phyloP scores from a whole-genome alignment of 352 stramenopile species.

The Phytophthora uliginosa region DNA sequence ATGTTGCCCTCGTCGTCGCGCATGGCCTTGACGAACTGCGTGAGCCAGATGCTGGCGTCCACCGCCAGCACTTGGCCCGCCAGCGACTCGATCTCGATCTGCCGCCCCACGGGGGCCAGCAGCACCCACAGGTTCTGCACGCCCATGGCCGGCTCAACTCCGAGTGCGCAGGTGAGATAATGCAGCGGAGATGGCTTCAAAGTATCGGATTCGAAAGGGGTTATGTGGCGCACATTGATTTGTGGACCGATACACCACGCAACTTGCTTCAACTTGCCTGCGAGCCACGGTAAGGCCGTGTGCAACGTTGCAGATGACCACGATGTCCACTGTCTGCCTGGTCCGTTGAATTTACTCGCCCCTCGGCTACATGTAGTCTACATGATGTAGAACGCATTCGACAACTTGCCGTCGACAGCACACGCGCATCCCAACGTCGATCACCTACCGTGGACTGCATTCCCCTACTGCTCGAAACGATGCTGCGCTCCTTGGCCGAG shows the following conservation, averaged over 20 bases:
- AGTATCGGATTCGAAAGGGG: not conserved
- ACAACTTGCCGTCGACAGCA: slow-evolving; percentile 12
- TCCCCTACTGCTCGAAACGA: slow-evolving; percentile 9
- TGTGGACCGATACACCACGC: not conserved
- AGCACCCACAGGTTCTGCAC: slow-evolving; percentile 99
- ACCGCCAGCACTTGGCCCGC: slow-evolving; percentile 96
- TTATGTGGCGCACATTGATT: not conserved
- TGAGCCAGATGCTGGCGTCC: slow-evolving; percentile 99
- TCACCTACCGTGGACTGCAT: not conserved
- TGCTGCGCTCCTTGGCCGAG: slow-evolving; percentile 43
- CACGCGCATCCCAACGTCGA: slow-evolving; percentile 2
- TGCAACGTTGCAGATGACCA: slow-evolving; percentile 25
- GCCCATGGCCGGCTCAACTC: slow-evolving; percentile 86
- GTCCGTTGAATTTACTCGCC: not conserved
- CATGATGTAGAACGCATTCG: slow-evolving; percentile 19
- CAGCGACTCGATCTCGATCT: slow-evolving; percentile 99
- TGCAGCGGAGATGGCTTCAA: not conserved
- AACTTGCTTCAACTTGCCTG: not conserved
- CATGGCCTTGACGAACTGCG: slow-evolving; percentile 99
- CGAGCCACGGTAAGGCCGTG: slow-evolving; percentile 4
- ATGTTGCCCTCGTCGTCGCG: slow-evolving; percentile 96
- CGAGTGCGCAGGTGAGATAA: too few species aligned
- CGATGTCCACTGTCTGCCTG: slow-evolving; percentile 8
- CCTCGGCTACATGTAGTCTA: not conserved
- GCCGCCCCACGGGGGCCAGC: slow-evolving; percentile 95